Conservation (phyloP, 1,284 basidiomycete species). For the Trichosporon asahii region DNA sequence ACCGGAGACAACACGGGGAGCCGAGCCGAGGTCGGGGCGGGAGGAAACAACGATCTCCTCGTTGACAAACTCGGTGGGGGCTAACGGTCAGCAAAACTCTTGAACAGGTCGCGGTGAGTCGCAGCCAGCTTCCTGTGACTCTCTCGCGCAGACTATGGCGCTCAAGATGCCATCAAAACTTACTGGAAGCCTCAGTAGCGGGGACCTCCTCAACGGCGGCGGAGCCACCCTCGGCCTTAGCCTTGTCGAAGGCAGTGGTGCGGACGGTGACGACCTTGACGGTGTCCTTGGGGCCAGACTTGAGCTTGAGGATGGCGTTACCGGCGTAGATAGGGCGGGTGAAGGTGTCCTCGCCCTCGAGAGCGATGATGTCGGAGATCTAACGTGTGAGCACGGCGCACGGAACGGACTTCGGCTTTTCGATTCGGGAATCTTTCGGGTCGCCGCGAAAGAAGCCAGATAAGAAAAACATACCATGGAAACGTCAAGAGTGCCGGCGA, state of each 20-base stretch:
- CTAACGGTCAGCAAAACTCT: constrained; percentile 21
- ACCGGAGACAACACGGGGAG: constrained; percentile 86
- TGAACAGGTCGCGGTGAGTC: neutral
- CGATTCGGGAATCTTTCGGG: neutral
- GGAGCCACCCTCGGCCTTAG: constrained; percentile 56
- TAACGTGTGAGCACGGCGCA: constrained; percentile 18
- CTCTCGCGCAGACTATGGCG: too few relatives aligned
- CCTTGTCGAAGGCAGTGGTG: constrained; percentile 85
- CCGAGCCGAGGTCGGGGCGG: constrained; percentile 86
- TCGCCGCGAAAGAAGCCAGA: neutral
- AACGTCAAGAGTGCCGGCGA: constrained; percentile 80
- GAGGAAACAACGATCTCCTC: constrained; percentile 87
- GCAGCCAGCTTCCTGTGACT: too few relatives aligned
- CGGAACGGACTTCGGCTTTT: neutral
- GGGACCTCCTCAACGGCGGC: constrained; percentile 64
- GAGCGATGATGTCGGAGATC: constrained; percentile 87
- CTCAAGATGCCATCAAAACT: constrained; percentile 24
- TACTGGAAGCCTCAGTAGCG: constrained; percentile 63
- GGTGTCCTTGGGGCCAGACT: constrained; percentile 62
- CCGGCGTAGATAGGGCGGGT: constrained; percentile 96
- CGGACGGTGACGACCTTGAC: constrained; percentile 96
- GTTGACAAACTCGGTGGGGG: constrained; percentile 69
- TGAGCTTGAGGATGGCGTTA: constrained; percentile 92
- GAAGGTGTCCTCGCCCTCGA: constrained; percentile 76
- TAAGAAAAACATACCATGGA: constrained; percentile 54